Base-by-base conservation (phyloP, 108 stramenopile genomes). In the Cyclotella cryptica region DNA sequence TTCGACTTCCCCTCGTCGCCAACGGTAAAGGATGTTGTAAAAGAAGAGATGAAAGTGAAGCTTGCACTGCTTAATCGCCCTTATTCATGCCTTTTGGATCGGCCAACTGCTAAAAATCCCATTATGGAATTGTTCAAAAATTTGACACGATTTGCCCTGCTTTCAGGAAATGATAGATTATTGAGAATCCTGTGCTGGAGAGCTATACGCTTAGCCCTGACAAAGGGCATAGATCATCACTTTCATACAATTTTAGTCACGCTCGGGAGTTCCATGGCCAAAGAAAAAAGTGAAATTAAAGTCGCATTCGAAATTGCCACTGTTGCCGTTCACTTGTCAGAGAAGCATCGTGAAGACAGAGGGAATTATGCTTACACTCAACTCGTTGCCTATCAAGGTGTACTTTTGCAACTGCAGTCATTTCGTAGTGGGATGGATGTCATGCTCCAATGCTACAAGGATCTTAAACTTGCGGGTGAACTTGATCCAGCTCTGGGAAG, bases 331-430 rank as follows among this genome's bases (percentile, higher is more conserved):
- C 7, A 15, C 17, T n/a, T 83, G 1, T 68, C 68, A 27, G 71
- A 83, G 51, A 40, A 57, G 46, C 72, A 71, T 42, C 68, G 69
- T 19, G 51, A 71, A 26, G 75, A 81, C 13, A 72, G 28, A 11
- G 35, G 26, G 14, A 72, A 71, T 14, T 71, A 46, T 45, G 46
- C 69, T 3, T 61, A 58, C n/a, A 57, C 62, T 26, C 66, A 71
- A 26, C 26, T 66, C 11, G 40, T 63, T 17, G 41, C 53, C 10
- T 66, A 65, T 55, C 19, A 29, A 17, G 70, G 69, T 18, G 42
- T 78, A 1, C 13, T 77, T 6, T n/a, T n/a, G 15, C 71, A 76
- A 22, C 53, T 66, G 43, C 65, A 72, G 46, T 70, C 57, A 14
- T 78, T 77, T 53, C 59, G 55, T 18, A 51, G 47, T 13, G 47